These are phyloP conservation scores for Annona cherimola DNA, from an alignment of 164 flowering plant species.

Conservation along the genomic window DNA sequence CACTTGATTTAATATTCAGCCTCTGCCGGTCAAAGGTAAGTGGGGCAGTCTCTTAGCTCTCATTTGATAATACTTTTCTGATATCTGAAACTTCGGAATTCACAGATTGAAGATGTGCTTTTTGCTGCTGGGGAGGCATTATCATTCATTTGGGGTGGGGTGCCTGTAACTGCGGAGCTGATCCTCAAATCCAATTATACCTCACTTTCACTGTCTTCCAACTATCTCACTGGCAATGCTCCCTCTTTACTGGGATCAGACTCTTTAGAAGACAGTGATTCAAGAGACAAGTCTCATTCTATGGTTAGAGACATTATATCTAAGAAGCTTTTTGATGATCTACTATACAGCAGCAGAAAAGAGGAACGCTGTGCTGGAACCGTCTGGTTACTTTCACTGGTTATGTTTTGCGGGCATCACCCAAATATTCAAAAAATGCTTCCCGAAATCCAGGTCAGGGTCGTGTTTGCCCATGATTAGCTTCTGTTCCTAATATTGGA, in stretches of 20 bases:
- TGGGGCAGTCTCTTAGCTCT: slow-evolving; percentile 1
- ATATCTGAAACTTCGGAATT: slow-evolving; percentile 5
- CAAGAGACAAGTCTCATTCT: slow-evolving; percentile 36
- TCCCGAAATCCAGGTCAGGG: slow-evolving; percentile 99
- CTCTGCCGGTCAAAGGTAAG: slow-evolving; percentile 86
- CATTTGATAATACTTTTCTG: neutral
- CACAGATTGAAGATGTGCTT: slow-evolving; percentile 87
- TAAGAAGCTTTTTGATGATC: slow-evolving; percentile 76
- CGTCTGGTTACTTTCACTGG: slow-evolving; percentile 85
- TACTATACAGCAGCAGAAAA: slow-evolving; percentile 79
- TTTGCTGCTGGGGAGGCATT: slow-evolving; percentile 99
- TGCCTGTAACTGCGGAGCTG: slow-evolving; percentile 82
- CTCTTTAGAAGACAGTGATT: slow-evolving; percentile 28
- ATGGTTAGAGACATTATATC: slow-evolving; percentile 58
- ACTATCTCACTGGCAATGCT: slow-evolving; percentile 64
- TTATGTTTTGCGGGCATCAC: slow-evolving; percentile 90
- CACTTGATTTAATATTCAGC: slow-evolving; percentile 73
- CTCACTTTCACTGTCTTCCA: slow-evolving; percentile 78
- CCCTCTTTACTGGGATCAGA: slow-evolving; percentile 28
- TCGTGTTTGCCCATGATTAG: slow-evolving; percentile 1
- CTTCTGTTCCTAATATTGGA: neutral
- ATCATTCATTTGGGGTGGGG: slow-evolving; percentile 94
- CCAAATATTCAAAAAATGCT: slow-evolving; percentile 73
- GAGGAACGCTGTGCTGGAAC: slow-evolving; percentile 98
- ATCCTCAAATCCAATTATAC: slow-evolving; percentile 84